A percentile compares a stretch with the other conserved stretches of the same genome.
Evolutionary conservation across 2,329 filamentous ascomycete species (phyloP).

Genomic region (Fusarium penzigii): DNA sequence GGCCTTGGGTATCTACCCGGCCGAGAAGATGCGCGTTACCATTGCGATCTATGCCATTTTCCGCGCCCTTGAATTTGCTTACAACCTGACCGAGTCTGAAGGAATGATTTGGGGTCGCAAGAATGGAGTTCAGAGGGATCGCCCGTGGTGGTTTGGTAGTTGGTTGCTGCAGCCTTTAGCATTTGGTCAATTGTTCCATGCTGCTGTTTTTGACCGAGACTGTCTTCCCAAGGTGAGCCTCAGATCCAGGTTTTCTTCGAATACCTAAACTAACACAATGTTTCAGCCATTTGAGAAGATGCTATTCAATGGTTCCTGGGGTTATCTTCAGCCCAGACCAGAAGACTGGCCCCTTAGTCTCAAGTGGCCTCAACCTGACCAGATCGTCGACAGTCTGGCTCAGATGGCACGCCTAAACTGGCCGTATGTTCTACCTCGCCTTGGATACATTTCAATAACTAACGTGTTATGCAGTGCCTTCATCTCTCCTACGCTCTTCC

Average conservation of each 20-base stretch:
- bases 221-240: conserved; percentile 62
- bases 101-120: conserved; percentile 65
- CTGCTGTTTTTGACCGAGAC: conserved; percentile 75
- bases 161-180: conserved; percentile 79
- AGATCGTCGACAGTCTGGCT: conserved; percentile 79
- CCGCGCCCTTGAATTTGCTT: conserved; percentile 80
- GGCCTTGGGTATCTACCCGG: conserved; percentile 73
- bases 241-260: neutral
- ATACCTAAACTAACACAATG: neutral
- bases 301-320: conserved; percentile 70
- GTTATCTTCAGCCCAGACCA: conserved; percentile 77
- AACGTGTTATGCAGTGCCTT: conserved; percentile 57
- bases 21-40: conserved; percentile 68
- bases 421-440: conserved; percentile 61
- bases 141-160: conserved; percentile 82
- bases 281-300: conserved; percentile 44
- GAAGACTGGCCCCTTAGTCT: conserved; percentile 64
- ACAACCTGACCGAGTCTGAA: conserved; percentile 78
- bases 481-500: conserved; percentile 84
- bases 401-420: conserved; percentile 80
- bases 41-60: conserved; percentile 82
- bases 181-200: conserved; percentile 74
- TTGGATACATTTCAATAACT: neutral
- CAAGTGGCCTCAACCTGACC: conserved; percentile 73
- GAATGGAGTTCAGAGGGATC: conserved; percentile 56